Conservation (phyloP, 2,329 filamentous ascomycete genomes). For the Penicillium sp. region DNA sequence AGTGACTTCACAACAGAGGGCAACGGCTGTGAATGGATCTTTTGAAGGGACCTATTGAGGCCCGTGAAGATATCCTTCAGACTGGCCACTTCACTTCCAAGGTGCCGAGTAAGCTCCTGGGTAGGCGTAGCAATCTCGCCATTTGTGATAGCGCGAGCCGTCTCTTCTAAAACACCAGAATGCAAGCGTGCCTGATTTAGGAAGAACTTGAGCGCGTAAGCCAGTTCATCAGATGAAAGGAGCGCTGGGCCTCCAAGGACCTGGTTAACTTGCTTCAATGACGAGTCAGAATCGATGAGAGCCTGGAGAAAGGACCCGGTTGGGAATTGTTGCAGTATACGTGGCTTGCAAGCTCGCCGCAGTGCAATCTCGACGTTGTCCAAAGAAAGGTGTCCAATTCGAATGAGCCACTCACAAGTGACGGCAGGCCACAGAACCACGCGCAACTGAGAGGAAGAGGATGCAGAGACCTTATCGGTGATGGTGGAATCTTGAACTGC, state of each 20-base stretch:
- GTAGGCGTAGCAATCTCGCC: conserved; percentile 34
- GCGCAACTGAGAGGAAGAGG: conserved; percentile 37
- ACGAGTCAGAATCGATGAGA: conserved; percentile 47
- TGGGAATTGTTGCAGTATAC: conserved; percentile 46
- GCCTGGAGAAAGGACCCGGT: conserved; percentile 48
- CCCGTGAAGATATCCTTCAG: conserved; percentile 46
- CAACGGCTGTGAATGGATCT: conserved; percentile 44
- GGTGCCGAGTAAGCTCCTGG: conserved; percentile 28
- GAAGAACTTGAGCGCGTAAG: conserved; percentile 47
- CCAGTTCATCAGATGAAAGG: conserved; percentile 48
- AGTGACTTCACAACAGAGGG: conserved; percentile 41
- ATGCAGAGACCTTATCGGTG: conserved; percentile 34
- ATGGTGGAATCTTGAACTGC: conserved; percentile 30
- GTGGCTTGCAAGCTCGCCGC: conserved; percentile 41
- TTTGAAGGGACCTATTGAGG: conserved; percentile 46
- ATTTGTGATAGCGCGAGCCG: conserved; percentile 41
- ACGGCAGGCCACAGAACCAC: conserved; percentile 45
- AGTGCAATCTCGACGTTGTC: conserved; percentile 50
- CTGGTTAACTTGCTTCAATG: conserved; percentile 45
- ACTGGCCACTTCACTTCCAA: conserved; percentile 28
- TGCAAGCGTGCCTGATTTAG: conserved; percentile 47
- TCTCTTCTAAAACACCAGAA: conserved; percentile 42
- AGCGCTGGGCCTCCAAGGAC: conserved; percentile 45
- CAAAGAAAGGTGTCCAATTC: conserved; percentile 45
- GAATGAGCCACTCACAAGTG: conserved; percentile 51